phyloP scores from a whole-genome alignment of 1,139 yeast genomes.

The Candida tropicalis region DNA sequence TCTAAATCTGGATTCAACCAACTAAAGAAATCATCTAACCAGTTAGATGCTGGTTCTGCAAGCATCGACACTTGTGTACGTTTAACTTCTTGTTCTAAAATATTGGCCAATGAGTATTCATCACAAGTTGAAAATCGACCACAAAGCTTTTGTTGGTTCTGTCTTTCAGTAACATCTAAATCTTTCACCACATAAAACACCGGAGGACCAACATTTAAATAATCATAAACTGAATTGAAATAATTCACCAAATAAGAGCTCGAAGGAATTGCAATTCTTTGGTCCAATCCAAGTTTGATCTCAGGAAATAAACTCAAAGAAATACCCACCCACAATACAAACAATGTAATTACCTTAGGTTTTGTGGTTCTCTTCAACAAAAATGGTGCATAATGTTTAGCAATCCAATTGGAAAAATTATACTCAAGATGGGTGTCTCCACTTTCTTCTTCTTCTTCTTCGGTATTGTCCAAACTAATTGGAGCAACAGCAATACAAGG shows the following conservation, averaged over 20 bases:
- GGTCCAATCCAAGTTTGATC: conserved; percentile 81
- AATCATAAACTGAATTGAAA: conserved; percentile 72
- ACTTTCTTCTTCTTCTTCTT: conserved; percentile 12
- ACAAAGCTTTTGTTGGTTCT: conserved; percentile 73
- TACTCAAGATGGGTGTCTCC: conserved; percentile 24
- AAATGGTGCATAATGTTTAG: conserved; percentile 48
- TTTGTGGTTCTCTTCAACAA: conserved; percentile 51
- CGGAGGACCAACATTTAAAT: conserved; percentile 89
- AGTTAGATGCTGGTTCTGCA: conserved; percentile 81
- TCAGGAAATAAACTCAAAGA: conserved; percentile 71
- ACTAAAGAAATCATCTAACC: conserved; percentile 89
- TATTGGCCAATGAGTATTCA: conserved; percentile 73
- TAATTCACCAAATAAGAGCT: conserved; percentile 81
- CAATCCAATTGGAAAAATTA: conserved; percentile 29
- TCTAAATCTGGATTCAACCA: conserved; percentile 88
- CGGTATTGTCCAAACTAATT: conserved; percentile 12
- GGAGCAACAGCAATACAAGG: conserved; percentile 45
- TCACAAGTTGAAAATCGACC: conserved; percentile 88
- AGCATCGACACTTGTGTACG: conserved; percentile 66
- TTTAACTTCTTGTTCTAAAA: conserved; percentile 84
- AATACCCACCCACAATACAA: conserved; percentile 64
- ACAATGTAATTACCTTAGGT: conserved; percentile 53
- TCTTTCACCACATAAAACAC: conserved; percentile 77
- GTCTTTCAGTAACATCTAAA: conserved; percentile 60
- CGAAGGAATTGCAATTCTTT: conserved; percentile 81